Percentiles rank a stretch among this genome's conserved stretches.
Evolutionary conservation across 768 basidiomycete species (phyloP).

Genomic region (Suillus ampliporus): DNA sequence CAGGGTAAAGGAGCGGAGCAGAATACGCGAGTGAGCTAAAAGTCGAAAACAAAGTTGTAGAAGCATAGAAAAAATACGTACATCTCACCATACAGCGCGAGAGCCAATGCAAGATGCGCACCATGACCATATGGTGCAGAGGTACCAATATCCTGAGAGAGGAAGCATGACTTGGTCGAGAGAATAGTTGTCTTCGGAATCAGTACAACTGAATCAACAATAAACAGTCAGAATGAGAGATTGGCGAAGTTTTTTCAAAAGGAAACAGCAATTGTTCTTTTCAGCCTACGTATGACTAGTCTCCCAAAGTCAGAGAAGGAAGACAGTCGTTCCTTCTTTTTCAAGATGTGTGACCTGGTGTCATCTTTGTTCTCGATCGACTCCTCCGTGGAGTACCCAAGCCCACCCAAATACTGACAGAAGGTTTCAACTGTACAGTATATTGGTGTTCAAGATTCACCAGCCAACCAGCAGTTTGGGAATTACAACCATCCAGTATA

Average conservation of each 20-base stretch:
- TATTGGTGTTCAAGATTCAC: background rate
- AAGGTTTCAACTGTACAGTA: background rate
- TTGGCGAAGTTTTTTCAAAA: slow-evolving; percentile 8
- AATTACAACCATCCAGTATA: background rate
- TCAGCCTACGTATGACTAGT: background rate
- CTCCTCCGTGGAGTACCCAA: background rate
- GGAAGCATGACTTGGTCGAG: slow-evolving; percentile 60
- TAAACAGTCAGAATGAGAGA: slow-evolving; percentile 3
- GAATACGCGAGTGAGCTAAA: slow-evolving; percentile 13
- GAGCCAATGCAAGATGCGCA: slow-evolving; percentile 63
- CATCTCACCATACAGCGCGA: slow-evolving; percentile 72
- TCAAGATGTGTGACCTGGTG: no score
- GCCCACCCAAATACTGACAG: background rate
- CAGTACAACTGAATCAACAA: slow-evolving; percentile 54
- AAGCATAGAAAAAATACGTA: slow-evolving; percentile 39
- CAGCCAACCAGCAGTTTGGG: background rate
- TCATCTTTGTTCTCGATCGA: background rate
- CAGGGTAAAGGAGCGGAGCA: slow-evolving; percentile 7
- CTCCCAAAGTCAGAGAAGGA: no score
- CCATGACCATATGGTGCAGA: slow-evolving; percentile 57
- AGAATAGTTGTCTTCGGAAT: slow-evolving; percentile 70
- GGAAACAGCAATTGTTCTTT: background rate
- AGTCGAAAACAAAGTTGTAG: background rate
- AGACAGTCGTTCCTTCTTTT: no score
- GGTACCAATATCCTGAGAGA: slow-evolving; percentile 50